A percentile compares a stretch with the other conserved stretches of the same genome.
Conservation (phyloP, 495 filamentous ascomycete species). For the Delitschia confertaspora region DNA sequence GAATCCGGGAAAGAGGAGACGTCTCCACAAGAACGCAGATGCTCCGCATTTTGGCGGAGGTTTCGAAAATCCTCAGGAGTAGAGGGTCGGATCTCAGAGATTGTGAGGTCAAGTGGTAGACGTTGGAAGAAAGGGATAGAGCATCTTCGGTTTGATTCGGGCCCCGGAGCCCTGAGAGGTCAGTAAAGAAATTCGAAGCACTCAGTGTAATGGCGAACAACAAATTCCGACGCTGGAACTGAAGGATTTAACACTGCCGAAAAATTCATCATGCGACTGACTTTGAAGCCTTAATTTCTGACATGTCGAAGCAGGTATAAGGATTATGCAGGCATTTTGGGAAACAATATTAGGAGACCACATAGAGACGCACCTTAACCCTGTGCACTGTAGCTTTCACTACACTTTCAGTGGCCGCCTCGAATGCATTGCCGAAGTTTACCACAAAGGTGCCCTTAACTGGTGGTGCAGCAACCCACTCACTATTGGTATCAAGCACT, state of each 20-base stretch:
- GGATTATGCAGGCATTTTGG: neutral
- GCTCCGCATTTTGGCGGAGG: constrained; percentile 10
- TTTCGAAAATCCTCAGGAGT: constrained; percentile 26
- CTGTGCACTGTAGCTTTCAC: constrained; percentile 47
- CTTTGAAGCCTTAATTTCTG: no score
- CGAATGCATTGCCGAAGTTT: constrained; percentile 51
- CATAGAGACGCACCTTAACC: constrained; percentile 28
- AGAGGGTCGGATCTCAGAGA: constrained; percentile 23
- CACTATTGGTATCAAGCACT: constrained; percentile 40
- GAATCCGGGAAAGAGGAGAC: constrained; percentile 26
- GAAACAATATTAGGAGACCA: neutral
- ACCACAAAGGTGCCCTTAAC: constrained; percentile 46
- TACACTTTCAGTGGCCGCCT: constrained; percentile 45
- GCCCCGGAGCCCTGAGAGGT: constrained; percentile 8
- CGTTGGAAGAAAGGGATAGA: constrained; percentile 46
- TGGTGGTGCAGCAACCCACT: constrained; percentile 45
- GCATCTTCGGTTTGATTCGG: constrained; percentile 19
- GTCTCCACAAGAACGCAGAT: neutral
- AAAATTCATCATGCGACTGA: no score
- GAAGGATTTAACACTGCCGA: no score
- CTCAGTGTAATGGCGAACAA: no score
- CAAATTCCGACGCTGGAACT: no score
- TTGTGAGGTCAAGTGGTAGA: constrained; percentile 31
- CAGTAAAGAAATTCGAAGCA: neutral
- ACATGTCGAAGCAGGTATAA: neutral